Evolutionary conservation across 2,329 filamentous ascomycete genomes (phyloP).

Genomic region (Penicillium sp.): DNA sequence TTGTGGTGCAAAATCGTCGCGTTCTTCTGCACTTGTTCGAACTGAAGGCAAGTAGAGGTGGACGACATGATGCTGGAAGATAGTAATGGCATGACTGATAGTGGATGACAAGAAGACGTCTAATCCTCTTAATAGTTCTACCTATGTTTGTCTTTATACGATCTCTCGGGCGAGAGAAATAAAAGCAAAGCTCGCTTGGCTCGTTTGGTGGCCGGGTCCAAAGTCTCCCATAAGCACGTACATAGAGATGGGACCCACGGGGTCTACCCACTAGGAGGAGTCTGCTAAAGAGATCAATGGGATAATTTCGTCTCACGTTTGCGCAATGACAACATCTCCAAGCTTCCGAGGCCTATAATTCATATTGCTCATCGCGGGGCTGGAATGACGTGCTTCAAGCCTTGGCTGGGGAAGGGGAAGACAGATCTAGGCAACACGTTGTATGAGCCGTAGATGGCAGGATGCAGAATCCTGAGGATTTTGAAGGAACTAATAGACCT

Average conservation of each 20-base stretch:
- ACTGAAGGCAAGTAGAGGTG: conserved; percentile 24
- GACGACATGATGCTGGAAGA: conserved; percentile 24
- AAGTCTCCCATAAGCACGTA: conserved; percentile 17
- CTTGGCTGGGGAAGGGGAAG: conserved; percentile 10
- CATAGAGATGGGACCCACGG: neutral
- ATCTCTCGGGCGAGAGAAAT: conserved; percentile 24
- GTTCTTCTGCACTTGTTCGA: conserved; percentile 17
- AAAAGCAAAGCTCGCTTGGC: conserved; percentile 10
- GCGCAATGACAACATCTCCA: conserved; percentile 10
- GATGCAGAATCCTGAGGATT: too few species aligned
- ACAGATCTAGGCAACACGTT: neutral
- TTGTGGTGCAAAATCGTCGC: conserved; percentile 17
- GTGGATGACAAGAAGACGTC: neutral
- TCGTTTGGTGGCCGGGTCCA: conserved; percentile 17
- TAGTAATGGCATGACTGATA: conserved; percentile 16
- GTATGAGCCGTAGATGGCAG: neutral
- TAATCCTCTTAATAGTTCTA: neutral
- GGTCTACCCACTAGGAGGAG: conserved; percentile 11
- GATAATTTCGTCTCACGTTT: conserved; percentile 12
- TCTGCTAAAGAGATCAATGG: neutral
- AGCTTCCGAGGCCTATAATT: conserved; percentile 9
- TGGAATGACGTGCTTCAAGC: conserved; percentile 32
- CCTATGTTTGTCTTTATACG: conserved; percentile 15
- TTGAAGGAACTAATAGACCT: too few species aligned
- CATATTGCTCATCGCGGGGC: conserved; percentile 34